Conservation (phyloP, 2,329 filamentous ascomycete species). For the Salinomyces thailandicus region DNA sequence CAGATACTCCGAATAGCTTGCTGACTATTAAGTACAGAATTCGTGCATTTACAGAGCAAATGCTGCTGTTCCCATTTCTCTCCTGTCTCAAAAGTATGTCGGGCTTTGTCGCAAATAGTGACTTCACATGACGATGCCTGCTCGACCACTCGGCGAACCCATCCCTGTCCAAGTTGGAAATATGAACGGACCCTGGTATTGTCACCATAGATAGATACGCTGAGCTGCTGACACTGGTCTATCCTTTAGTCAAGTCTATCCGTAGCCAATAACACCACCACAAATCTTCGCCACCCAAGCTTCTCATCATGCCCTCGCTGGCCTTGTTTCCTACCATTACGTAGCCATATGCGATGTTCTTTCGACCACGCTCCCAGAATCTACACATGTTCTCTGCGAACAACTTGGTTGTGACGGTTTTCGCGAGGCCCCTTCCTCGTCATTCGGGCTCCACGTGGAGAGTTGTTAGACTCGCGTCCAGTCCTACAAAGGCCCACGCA, state of each 20-base stretch:
- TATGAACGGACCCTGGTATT: too few species aligned
- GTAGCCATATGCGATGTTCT: slow-evolving; percentile 51
- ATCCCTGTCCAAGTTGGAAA: too few species aligned
- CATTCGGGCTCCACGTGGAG: slow-evolving; percentile 51
- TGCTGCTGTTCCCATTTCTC: too few species aligned
- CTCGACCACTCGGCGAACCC: too few species aligned
- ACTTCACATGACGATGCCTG: not conserved
- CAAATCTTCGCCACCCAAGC: slow-evolving; percentile 45
- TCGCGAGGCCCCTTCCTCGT: slow-evolving; percentile 53
- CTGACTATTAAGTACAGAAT: too few species aligned
- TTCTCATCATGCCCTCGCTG: slow-evolving; percentile 53
- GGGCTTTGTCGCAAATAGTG: slow-evolving; percentile 45
- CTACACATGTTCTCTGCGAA: slow-evolving; percentile 41
- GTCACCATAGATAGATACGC: too few species aligned
- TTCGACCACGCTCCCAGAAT: slow-evolving; percentile 26
- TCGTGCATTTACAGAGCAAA: too few species aligned
- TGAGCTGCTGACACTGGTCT: too few species aligned
- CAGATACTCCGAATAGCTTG: too few species aligned
- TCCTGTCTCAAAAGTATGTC: too few species aligned
- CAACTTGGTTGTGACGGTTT: slow-evolving; percentile 48
- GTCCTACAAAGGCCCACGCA: slow-evolving; percentile 55
- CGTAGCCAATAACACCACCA: slow-evolving; percentile 38
- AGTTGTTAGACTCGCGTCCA: slow-evolving; percentile 51
- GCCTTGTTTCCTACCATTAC: slow-evolving; percentile 50
- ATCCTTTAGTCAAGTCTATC: slow-evolving; percentile 28